Evolutionary conservation across 768 basidiomycete genomes (phyloP).

Genomic region (Clitopilus hobsonii): DNA sequence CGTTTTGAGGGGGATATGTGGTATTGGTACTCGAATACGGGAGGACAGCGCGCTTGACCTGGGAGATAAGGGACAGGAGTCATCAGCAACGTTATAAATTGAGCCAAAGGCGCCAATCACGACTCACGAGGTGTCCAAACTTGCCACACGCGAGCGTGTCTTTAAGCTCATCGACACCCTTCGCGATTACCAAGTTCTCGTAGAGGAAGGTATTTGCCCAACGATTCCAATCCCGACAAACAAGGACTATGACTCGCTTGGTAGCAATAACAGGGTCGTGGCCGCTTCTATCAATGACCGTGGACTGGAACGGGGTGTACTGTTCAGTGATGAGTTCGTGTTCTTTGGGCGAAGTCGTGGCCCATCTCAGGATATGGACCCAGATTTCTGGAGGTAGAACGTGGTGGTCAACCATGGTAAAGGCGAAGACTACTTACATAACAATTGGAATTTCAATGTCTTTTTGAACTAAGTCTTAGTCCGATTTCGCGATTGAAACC

Average conservation of each 20-base stretch:
- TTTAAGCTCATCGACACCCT: constrained; percentile 24
- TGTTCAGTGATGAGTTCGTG: constrained; percentile 18
- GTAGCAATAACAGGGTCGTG: constrained; percentile 25
- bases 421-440: neutral
- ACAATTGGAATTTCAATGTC: neutral
- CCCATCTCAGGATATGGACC: constrained; percentile 46
- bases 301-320: constrained; percentile 46
- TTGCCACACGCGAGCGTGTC: constrained; percentile 5
- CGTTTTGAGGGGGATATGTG: constrained; percentile 14
- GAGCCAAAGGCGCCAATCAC: neutral
- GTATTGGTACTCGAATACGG: constrained; percentile 53
- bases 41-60: constrained; percentile 55
- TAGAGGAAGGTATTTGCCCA: constrained; percentile 46
- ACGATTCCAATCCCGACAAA: constrained; percentile 54
- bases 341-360: constrained; percentile 23
- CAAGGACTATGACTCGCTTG: constrained; percentile 40
- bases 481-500: neutral
- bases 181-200: constrained; percentile 44
- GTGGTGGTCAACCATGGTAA: constrained; percentile 13
- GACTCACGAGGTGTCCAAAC: neutral
- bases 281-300: constrained; percentile 19
- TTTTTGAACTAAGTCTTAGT: neutral
- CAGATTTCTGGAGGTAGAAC: constrained; percentile 50
- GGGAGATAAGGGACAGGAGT: constrained; percentile 4
- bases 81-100: neutral